Conservation (phyloP, 202 grass and related monocot genomes). For the Schoenoplectus tabernaemontani region DNA sequence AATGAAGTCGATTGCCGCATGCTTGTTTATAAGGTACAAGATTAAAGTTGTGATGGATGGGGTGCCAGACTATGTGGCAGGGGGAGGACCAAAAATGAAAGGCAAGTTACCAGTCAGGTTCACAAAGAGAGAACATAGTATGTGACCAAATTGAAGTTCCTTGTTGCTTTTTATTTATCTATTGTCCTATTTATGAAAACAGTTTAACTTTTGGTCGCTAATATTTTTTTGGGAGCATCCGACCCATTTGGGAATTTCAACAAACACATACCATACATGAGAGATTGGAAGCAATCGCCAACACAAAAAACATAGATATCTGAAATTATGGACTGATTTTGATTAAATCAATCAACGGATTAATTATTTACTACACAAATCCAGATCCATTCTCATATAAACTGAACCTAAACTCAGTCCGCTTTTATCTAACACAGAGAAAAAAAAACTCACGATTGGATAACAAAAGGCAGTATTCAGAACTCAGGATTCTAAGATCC, state of each 20-base stretch:
- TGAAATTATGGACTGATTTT: neutral
- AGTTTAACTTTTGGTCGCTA: neutral
- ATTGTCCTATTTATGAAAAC: neutral
- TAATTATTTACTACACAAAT: neutral
- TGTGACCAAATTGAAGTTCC: neutral
- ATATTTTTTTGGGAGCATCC: neutral
- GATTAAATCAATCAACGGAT: neutral
- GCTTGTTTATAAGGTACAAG: constrained; percentile 32
- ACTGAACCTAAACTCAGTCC: neutral
- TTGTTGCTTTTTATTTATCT: neutral
- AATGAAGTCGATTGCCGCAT: constrained; percentile 36
- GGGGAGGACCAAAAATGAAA: constrained; percentile 27
- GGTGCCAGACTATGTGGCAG: neutral
- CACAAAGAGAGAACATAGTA: constrained; percentile 14
- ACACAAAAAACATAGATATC: neutral
- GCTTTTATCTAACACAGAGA: neutral
- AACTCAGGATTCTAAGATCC: neutral
- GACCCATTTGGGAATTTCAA: neutral
- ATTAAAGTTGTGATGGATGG: constrained; percentile 1
- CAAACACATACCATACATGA: neutral
- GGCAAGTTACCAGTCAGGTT: constrained; percentile 28
- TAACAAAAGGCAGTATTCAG: neutral
- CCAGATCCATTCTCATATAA: neutral
- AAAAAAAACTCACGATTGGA: neutral
- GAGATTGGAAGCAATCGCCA: neutral